Evolutionary conservation across 768 basidiomycete species (phyloP), one percentile per base, ranked within the genome.

Genomic region (Asterophora parasitica): DNA sequence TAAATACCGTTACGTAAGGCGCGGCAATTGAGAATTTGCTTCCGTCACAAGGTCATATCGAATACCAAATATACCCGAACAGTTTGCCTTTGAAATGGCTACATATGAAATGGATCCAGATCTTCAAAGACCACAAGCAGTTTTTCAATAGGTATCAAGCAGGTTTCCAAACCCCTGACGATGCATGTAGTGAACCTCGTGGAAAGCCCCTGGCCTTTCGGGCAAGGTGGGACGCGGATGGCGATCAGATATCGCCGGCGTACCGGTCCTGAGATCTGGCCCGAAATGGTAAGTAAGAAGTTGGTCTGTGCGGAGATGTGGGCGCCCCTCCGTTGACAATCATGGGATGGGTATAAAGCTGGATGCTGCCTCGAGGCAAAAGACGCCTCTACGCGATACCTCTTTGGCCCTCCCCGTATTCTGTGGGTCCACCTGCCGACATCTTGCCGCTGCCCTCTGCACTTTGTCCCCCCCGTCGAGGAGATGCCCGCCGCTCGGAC

Each of bases 401-500:
- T 54, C 52, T 54, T 50, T 48, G 46, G 44, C 39, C 51, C 48
- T 53, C 49, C 42, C 43, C 36, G 42, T 52, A 45, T 42, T 52
- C 34, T 53, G 53, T 55, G 50, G 58, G 52, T 55, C 54, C 57
- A 32, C 23, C 31, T 27, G 46, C 51, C 49, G 56, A 48, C 45
- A 15, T 42, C 46, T 46, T 42, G 16, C 51, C 40, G 16, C 41
- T 42, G 34, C 17, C 31, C 36, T 33, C 35, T 19, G 15, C 12
- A 46, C 39, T 46, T 51, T 54, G 52, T 54, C 43, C 49, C 37
- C 10, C 44, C 26, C 42, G 40, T 41, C 41, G n/a, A 27, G 19
- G 50, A 40, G 48, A 79, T 79, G 78, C 77, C 76, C 56, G 67
- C 71, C 55, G 70, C 72, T 49, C 68, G 77, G 64, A 68, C 72